Base-by-base conservation (phyloP, 768 basidiomycete genomes). In the Termitomyces sp. region DNA sequence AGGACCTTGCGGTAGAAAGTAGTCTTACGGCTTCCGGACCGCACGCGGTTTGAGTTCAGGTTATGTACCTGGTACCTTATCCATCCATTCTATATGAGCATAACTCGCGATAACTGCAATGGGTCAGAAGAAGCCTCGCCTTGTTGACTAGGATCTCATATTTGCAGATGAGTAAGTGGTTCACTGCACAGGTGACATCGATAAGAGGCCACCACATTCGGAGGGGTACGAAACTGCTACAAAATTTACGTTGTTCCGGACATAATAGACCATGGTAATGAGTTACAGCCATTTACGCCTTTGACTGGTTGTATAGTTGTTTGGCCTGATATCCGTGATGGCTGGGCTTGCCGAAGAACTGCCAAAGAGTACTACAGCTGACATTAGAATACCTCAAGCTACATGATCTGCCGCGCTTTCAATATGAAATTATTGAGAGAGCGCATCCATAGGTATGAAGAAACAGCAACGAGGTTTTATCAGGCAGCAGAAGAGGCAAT, bases 51-150 rank as follows among this genome's bases (percentile, higher is more conserved):
- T 34, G 34, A 18, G 26, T 26, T 50, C 22, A 18, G 27, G 18
- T 29, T 29, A n/a, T 14, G 51, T 52, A 37, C 51, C 51, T 52
- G 51, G 51, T 52, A 39, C 51, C 51, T 52, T 52, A 14, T 12
- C 5, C 13, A 26, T 50, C 16, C 9, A 24, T 46, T 50, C 13
- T 31, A n/a, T n/a, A 32, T 20, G 9, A 31, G 13, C n/a, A 31
- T 31, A 31, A 29, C n/a, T 29, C 51, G 27, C 37, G 26, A 39
- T 39, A 27, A 18, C 37, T 37, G 12, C 36, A 41, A 29, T n/a
- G 37, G 51, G 51, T 29, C 37, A 51, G 26, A 39, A 41, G 51
- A 52, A 41, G 24, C 13, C 37, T 39, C 37, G 6, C 18, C 18
- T 27, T 27, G 36, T 27, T 39, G 26, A 8, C 12, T 5, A 12